These are phyloP conservation scores for Trematosphaeria pertusa DNA, from an alignment of 2,329 filamentous ascomycete genomes.

Conservation along the genomic window DNA sequence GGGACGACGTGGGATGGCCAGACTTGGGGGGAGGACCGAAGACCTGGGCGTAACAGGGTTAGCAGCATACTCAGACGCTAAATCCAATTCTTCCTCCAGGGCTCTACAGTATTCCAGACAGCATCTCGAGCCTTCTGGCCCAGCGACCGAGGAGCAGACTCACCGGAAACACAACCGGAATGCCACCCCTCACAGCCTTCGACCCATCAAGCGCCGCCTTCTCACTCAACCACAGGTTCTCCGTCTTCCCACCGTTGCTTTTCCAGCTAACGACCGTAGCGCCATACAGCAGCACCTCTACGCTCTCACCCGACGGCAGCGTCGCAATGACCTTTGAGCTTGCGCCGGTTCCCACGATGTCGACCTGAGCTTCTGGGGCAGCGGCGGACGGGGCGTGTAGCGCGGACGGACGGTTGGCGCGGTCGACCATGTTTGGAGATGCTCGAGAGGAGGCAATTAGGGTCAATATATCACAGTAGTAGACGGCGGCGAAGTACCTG, in stretches of 20 bases:
- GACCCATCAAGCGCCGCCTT: conserved; percentile 81
- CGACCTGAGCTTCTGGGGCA: conserved; percentile 70
- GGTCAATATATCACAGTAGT: too few species aligned
- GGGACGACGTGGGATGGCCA: conserved; percentile 76
- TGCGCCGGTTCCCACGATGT: conserved; percentile 75
- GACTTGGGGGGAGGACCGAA: conserved; percentile 79
- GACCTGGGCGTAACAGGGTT: conserved; percentile 59
- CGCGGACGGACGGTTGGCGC: conserved; percentile 82
- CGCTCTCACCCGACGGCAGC: conserved; percentile 84
- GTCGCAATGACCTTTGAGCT: conserved; percentile 77
- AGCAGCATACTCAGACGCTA: conserved; percentile 13
- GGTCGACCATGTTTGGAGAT: conserved; percentile 70
- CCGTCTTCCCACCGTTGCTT: conserved; percentile 71
- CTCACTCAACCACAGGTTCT: conserved; percentile 88
- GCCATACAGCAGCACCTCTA: conserved; percentile 86
- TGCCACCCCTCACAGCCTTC: conserved; percentile 89
- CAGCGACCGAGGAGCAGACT: too few species aligned
- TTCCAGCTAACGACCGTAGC: conserved; percentile 96
- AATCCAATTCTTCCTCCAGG: not conserved
- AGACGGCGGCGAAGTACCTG: too few species aligned
- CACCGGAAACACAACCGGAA: conserved; percentile 93
- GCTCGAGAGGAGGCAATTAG: not conserved
- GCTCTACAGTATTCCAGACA: not conserved
- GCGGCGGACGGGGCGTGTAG: conserved; percentile 67
- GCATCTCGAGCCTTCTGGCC: too few species aligned